Base-by-base conservation (phyloP, 2,329 filamentous ascomycete species). In the Cercospora nicotianae region DNA sequence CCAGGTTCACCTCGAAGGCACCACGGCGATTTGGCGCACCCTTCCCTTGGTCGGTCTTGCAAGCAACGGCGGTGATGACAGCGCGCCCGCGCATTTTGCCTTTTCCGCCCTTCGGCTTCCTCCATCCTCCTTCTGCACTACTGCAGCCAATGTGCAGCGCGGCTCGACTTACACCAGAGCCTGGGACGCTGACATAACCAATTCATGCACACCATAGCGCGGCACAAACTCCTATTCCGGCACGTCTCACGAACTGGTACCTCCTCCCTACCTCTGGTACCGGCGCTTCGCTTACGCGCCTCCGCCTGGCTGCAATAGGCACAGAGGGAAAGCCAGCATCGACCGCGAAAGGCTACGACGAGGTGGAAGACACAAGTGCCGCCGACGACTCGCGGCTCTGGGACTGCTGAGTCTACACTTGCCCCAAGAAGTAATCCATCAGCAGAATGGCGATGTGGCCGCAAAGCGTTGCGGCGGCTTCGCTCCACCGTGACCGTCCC, bases 111-210 rank as follows among this genome's bases (percentile, higher is more conserved):
- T 60, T 36, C 57, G 13, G 31, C 57, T 18, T 23, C 30, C 57
- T 36, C 28, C 58, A 18, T 36, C 58, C 58, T 28, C n/a, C 9
- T 20, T 6, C n/a, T 59, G 18, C 28, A 31, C 16, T 59, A 59
- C 33, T 59, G 31, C 18, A 45, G 31, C 31, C 31, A 23, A 39
- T 39, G 30, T 33, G 58, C 31, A 39, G 58, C 31, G 33, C 58
- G 58, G 58, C 58, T 42, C 9, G 30, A 60, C 58, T 42, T 60
- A 18, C 57, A 60, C 57, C 31, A 48, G 42, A 31, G 30, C 28
- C 57, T 60, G 28, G 28, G 16, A 33, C 31, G 57, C 57, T 60
- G 57, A 60, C 57, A 60, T 60, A 60, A 36, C 28, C 13, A 13
- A 9, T 60, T 60, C 57, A 16, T 60, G 57, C 31, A 36, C 30